phyloP scores from a whole-genome alignment of 352 stramenopile species.

The Phytopythium montanum region DNA sequence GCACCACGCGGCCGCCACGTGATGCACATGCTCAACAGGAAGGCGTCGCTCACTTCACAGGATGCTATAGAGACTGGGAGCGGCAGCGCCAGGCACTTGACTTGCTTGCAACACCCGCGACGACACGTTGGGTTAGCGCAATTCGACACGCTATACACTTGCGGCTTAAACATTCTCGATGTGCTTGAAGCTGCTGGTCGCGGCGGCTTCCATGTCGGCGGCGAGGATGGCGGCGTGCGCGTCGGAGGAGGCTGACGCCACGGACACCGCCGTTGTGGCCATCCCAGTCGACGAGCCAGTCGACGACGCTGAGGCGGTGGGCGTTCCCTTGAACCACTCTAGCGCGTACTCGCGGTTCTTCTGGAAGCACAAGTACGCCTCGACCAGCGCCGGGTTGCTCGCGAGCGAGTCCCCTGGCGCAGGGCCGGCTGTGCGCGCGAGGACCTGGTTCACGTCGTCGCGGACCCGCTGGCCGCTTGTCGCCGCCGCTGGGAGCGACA shows the following conservation, averaged over 20 bases:
- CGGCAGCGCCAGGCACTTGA: background rate
- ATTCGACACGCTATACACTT: conserved; percentile 3
- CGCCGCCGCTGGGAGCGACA: conserved; percentile 60
- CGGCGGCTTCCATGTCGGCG: conserved; percentile 27
- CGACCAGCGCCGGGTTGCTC: conserved; percentile 48
- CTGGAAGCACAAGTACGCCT: conserved; percentile 79
- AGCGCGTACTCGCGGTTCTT: conserved; percentile 75
- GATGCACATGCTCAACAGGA: background rate
- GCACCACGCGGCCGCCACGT: conserved; percentile 17
- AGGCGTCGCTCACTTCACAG: background rate
- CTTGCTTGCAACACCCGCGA: background rate
- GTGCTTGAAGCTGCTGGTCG: conserved; percentile 54
- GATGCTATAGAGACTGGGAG: background rate
- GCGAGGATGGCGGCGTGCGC: conserved; percentile 7
- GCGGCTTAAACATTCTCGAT: conserved; percentile 55
- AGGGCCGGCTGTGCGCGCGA: conserved; percentile 52
- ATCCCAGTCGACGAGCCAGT: conserved; percentile 22
- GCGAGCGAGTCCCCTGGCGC: conserved; percentile 37
- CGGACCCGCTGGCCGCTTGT: conserved; percentile 55
- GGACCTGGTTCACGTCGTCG: conserved; percentile 43
- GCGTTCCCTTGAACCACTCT: conserved; percentile 68
- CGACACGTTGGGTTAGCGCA: background rate
- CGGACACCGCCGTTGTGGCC: conserved; percentile 16
- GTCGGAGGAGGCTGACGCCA: conserved; percentile 17
- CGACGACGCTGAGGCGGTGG: conserved; percentile 17